Evolutionary conservation across 2,329 filamentous ascomycete genomes (phyloP), one percentile per base, ranked within the genome.

Genomic region (Chaetomiaceae sp.): DNA sequence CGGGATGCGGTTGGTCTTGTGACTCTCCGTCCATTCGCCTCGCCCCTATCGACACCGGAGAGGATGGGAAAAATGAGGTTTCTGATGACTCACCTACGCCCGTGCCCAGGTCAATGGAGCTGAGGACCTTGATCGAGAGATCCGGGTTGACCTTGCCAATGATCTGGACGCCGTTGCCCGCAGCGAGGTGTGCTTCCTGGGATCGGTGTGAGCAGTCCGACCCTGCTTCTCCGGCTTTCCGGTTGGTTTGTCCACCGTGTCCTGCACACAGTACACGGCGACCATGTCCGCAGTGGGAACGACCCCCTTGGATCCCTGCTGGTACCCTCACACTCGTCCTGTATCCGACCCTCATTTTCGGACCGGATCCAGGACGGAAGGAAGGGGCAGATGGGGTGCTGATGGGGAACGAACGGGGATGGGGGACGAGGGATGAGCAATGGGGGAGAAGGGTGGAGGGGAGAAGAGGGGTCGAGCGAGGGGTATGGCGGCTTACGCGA

Each of bases 91-190:
- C 73, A 90, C 87, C 86, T 56, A 91, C 79, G 48, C 72, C 70
- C 12, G 73, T 70, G 5, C 88, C 88, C 44, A 91, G 76, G 67
- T 92, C 86, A 45, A 81, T 77, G 14, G 82, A 79, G 54, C 75
- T 82, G 57, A 89, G 72, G 23, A 86, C 86, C 64, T 84, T 86
- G 60, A 93, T 73, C 16, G 80, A 79, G 19, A 89, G 71, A 66
- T 92, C 87, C 2, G 76, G 75, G 61, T 87, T 85, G 41, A 93
- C 87, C 66, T 89, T 91, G 58, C 87, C 88, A 55, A 92, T 86
- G 56, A 93, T 71, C 63, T 93, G 87, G 9, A 83, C 84, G 8
- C 79, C 83, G 63, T 88, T 85, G 44, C 84, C 83, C 45, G 82
- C 75, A 20, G 78, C 74, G 19, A 91, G 78, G 61, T 89, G 86